Conservation (phyloP, 371 early-diverging fungal species). For the Rhizomucor pusillus region DNA sequence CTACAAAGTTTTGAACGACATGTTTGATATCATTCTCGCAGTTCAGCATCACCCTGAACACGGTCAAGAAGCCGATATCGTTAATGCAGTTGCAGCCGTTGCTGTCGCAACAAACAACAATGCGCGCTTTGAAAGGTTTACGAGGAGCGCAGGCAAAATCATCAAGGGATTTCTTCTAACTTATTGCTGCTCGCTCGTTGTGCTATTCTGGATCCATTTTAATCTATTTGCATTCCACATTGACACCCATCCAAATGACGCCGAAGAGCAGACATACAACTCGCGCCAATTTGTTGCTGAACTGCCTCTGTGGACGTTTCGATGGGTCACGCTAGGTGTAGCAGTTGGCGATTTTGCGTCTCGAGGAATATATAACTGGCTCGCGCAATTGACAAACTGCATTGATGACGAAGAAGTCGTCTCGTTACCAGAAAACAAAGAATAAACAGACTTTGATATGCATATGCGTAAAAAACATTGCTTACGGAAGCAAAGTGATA, state of each 20-base stretch:
- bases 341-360: conserved; percentile 52
- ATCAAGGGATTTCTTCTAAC: conserved; percentile 29
- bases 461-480: no score
- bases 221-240: conserved; percentile 59
- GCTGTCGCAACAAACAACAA: conserved; percentile 10
- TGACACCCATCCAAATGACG: conserved; percentile 15
- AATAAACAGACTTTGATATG: no score
- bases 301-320: conserved; percentile 57
- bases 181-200: conserved; percentile 46
- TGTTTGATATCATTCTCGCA: conserved; percentile 52
- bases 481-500: no score
- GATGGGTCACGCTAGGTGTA: conserved; percentile 61
- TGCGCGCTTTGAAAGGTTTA: conserved; percentile 9
- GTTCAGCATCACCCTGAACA: conserved; percentile 11
- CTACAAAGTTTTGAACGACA: conserved; percentile 52
- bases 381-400: conserved; percentile 21
- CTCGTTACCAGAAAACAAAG: conserved; percentile 11
- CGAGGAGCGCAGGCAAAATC: conserved; percentile 16
- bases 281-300: conserved; percentile 52
- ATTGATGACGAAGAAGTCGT: conserved; percentile 44
- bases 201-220: conserved; percentile 64
- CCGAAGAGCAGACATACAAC: conserved; percentile 9
- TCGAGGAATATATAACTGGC: conserved; percentile 33
- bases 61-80: background rate
- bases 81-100: background rate